Evolutionary conservation across 805 yeast genomes (phyloP).

Genomic region (Cyberlindnera misumaiensis): DNA sequence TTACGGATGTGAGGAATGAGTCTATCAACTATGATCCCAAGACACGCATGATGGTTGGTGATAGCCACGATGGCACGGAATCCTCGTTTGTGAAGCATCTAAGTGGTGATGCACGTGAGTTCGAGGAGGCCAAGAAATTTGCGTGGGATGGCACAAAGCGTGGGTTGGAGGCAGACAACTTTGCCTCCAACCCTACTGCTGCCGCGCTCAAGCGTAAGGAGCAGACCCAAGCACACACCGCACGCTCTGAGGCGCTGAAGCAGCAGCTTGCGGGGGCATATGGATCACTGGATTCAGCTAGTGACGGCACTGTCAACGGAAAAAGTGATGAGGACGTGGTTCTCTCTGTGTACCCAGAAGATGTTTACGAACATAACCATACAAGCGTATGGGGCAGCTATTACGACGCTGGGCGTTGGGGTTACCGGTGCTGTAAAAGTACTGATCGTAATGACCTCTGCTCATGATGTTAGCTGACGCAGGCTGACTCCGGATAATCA

Average conservation of each 20-base stretch:
- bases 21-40: slow-evolving; percentile 48
- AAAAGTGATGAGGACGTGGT: slow-evolving; percentile 11
- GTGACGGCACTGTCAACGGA: slow-evolving; percentile 1
- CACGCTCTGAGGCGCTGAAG: slow-evolving; percentile 25
- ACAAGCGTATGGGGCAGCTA: slow-evolving; percentile 39
- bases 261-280: slow-evolving; percentile 19
- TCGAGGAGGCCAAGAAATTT: slow-evolving; percentile 40
- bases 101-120: slow-evolving; percentile 51
- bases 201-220: slow-evolving; percentile 31
- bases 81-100: slow-evolving; percentile 45
- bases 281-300: slow-evolving; percentile 1
- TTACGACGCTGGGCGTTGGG: slow-evolving; percentile 37
- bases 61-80: slow-evolving; percentile 27
- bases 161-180: slow-evolving; percentile 24
- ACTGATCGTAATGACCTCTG: slow-evolving; percentile 29
- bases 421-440: slow-evolving; percentile 36
- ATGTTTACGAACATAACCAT: slow-evolving; percentile 32
- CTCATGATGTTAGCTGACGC: slow-evolving; percentile 3
- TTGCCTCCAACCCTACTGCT: slow-evolving; percentile 40
- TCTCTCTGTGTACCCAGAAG: slow-evolving; percentile 30
- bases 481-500: too few species aligned
- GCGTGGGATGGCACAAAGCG: slow-evolving; percentile 39
- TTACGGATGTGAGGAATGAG: slow-evolving; percentile 39
- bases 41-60: slow-evolving; percentile 34
- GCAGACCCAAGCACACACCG: slow-evolving; percentile 25